A percentile compares a stretch with the other conserved stretches of the same genome.
Conservation (phyloP, 139 green algal genomes). For the Chlorella ohadii region DNA sequence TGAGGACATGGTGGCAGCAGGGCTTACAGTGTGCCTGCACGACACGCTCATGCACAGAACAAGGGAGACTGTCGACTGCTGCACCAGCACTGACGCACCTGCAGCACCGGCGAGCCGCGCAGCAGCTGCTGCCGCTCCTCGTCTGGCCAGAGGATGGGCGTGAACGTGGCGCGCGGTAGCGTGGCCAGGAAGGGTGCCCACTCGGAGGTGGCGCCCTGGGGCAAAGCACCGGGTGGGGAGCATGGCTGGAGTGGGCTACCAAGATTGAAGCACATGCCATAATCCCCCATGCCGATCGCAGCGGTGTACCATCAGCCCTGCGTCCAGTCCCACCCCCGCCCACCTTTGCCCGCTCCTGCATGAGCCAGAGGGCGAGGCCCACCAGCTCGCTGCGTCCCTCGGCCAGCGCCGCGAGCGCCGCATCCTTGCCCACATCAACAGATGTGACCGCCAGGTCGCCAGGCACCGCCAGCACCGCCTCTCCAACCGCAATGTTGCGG, state of each 20-base stretch:
- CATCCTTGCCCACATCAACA: slow-evolving; percentile 79
- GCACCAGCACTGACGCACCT: not conserved
- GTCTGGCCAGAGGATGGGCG: slow-evolving; percentile 70
- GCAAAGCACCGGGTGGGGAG: no score
- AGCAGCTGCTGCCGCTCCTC: slow-evolving; percentile 61
- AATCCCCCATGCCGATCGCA: no score
- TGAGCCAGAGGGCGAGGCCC: slow-evolving; percentile 88
- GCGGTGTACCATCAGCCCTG: no score
- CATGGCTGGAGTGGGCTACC: no score
- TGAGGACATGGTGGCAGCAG: not conserved
- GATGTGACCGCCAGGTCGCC: slow-evolving; percentile 78
- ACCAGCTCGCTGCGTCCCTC: slow-evolving; percentile 79
- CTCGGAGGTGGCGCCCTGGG: slow-evolving; percentile 32
- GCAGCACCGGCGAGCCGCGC: slow-evolving; percentile 58
- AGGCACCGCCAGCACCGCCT: slow-evolving; percentile 59
- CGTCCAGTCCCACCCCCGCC: not conserved
- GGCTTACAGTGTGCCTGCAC: no score
- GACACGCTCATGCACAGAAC: no score
- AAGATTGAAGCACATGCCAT: no score
- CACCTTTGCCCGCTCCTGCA: slow-evolving; percentile 74
- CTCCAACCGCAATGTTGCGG: not conserved
- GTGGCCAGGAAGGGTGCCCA: slow-evolving; percentile 45
- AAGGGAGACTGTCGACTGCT: no score
- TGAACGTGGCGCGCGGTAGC: slow-evolving; percentile 46
- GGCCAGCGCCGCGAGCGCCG: slow-evolving; percentile 64